Evolutionary conservation across 352 stramenopile species (phyloP), one percentile per base, ranked within the genome.

Genomic region (Blastocystis hominis): DNA sequence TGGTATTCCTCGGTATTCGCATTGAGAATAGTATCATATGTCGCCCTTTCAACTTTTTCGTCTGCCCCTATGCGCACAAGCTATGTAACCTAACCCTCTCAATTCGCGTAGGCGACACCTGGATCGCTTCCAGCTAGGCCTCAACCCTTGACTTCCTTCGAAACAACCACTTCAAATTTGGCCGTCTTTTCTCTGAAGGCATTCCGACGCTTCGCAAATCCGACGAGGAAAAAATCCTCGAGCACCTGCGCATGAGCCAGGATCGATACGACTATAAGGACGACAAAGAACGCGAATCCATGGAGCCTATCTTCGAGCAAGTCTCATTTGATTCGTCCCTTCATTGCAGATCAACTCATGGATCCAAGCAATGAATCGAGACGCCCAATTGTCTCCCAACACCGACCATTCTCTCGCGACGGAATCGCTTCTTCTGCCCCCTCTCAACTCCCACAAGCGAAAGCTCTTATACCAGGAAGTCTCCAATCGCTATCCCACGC

Each of bases 31-130:
- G 77, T 7, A 77, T 75, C 44, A 38, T 50, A 34, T 46, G 34
- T 61, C 77, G 77, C 24, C 77, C 77, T 5, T 87, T 78, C 36
- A 87, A 87, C 55, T 87, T 87, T 50, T 87, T 78, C 34, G 47
- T 87, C 1, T 63, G 54, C n/a, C 77, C 77, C 7, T 87, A 87
- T 30, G 9, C 77, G 10, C 77, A 78, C 2, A 87, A 87, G 72
- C 44, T 66, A 20, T 66, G 56, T 64, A 66, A 84, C 24, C 72
- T 53, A 9, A 84, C 15, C 40, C 40, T 84, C 7, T 69, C 47
- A 5, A 69, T 84, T 42, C 44, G 47, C 34, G 72, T 84, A 66
- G 10, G 36, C 36, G 17, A 13, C 50, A 2, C 3, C 24, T 20
- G 10, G 17, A 4, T 53, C 50, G 3, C 4, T 84, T 10, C 17